These are phyloP conservation scores for Kodamaea hsintzibuensis DNA, from an alignment of 805 yeast genomes.

Conservation along the genomic window DNA sequence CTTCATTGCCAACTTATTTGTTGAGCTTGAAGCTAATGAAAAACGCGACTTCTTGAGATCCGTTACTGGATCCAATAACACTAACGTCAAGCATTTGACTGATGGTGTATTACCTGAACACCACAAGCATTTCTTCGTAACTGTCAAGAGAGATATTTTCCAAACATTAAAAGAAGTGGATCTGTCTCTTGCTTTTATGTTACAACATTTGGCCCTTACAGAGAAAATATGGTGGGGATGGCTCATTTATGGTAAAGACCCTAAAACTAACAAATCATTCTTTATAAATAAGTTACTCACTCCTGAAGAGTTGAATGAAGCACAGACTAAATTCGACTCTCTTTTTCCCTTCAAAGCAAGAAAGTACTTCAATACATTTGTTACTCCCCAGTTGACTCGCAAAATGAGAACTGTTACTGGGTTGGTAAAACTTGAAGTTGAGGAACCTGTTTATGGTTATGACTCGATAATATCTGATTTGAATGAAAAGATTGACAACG, in stretches of 20 bases:
- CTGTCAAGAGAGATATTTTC: conserved; percentile 30
- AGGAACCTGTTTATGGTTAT: conserved; percentile 8
- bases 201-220: conserved; percentile 26
- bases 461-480: conserved; percentile 13
- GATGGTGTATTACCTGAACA: conserved; percentile 34
- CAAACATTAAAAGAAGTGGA: conserved; percentile 24
- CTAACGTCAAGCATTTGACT: conserved; percentile 32
- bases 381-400: conserved; percentile 44
- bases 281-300: conserved; percentile 24
- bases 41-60: conserved; percentile 23
- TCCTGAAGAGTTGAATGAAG: conserved; percentile 20
- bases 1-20: conserved; percentile 29
- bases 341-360: conserved; percentile 32
- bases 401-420: conserved; percentile 40
- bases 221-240: conserved; percentile 44
- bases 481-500: conserved; percentile 9
- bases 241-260: conserved; percentile 39
- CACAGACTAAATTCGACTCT: conserved; percentile 18
- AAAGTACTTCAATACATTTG: conserved; percentile 41
- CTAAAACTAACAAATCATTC: conserved; percentile 29
- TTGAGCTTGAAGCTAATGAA: conserved; percentile 26
- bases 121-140: conserved; percentile 19
- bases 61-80: conserved; percentile 24
- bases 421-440: conserved; percentile 18
- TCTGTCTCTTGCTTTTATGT: conserved; percentile 24